Base-by-base conservation (phyloP, 2,329 filamentous ascomycete species). In the Karstenula rhodostoma region DNA sequence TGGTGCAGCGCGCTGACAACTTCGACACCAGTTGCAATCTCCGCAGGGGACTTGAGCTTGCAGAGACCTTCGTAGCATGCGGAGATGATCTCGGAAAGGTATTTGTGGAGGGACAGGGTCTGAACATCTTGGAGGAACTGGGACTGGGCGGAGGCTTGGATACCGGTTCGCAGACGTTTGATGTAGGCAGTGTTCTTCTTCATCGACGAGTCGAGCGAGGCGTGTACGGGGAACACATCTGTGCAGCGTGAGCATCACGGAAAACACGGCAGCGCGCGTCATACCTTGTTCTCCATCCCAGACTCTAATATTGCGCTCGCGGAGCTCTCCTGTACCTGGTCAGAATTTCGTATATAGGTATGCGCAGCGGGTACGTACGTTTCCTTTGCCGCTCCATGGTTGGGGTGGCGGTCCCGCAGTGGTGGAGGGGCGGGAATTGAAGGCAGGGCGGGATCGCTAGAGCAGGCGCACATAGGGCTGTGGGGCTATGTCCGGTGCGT, bases 141-240 rank as follows among this genome's bases (percentile, higher is more conserved):
- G 67, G 87, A 84, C 57, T 94, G 88, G 57, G 91, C 92, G 58
- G 93, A 85, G 51, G 92, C 82, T 65, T 91, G 94, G 65, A 98
- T 89, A 61, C 93, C 92, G 60, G 94, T 97, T 70, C 94, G 92
- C 58, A 98, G 85, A 73, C 94, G 92, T 81, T 97, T 97, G 76
- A 98, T 98, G 78, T 98, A 97, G 67, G 94, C 93, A 4, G 94
- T 98, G 73, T 98, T 98, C 84, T 97, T 98, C 82, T 97, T 97
- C 78, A 98, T 85, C 54, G 94, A 95, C 55, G 94, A 97, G 79
- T 98, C 94, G 73, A 98, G 89, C 32, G 91, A 90, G 74, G 87
- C 86, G 78, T 87, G 89, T 69, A 95, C 89, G 56, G 87, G 80
- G 73, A 96, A 93, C 64, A 96, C 82, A 82, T 92, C 93, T 96